Evolutionary conservation across 768 basidiomycete genomes (phyloP).

Genomic region (Phallus indusiatus): DNA sequence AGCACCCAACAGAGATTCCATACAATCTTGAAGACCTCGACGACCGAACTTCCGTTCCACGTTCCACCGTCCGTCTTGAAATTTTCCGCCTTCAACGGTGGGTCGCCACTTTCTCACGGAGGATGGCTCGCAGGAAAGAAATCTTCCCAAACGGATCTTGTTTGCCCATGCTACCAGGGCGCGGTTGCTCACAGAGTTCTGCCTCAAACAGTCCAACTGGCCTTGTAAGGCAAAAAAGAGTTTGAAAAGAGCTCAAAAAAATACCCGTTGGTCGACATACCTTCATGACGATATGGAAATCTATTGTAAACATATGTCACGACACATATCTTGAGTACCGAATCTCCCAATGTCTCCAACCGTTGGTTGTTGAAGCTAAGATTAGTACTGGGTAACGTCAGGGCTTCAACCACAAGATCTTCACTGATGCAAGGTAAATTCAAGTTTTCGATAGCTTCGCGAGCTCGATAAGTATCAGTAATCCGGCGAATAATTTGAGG

Average conservation of each 20-base stretch:
- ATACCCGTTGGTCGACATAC: background rate
- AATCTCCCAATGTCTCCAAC: conserved; percentile 81
- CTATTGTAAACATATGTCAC: conserved; percentile 71
- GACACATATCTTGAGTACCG: conserved; percentile 66
- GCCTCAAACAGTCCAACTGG: conserved; percentile 58
- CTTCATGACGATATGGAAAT: conserved; percentile 73
- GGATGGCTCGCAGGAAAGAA: conserved; percentile 49
- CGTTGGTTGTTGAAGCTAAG: conserved; percentile 74
- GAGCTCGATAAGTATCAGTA: conserved; percentile 55
- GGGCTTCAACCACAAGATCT: conserved; percentile 57
- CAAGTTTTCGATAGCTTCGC: conserved; percentile 40
- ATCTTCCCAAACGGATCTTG: conserved; percentile 51
- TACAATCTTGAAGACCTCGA: conserved; percentile 75
- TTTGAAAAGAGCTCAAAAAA: background rate
- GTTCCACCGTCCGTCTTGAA: conserved; percentile 21
- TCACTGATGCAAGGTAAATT: conserved; percentile 51
- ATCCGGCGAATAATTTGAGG: conserved; percentile 61
- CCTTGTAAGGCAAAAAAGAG: conserved; percentile 18
- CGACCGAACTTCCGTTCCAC: conserved; percentile 47
- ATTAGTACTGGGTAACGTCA: conserved; percentile 59
- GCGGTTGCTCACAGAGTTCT: conserved; percentile 58
- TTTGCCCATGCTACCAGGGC: conserved; percentile 60
- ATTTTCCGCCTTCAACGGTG: conserved; percentile 25
- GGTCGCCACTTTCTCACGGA: conserved; percentile 53
- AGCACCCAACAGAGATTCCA: conserved; percentile 80